These are phyloP conservation scores for Kwoniella europaea DNA, from an alignment of 768 basidiomycete genomes.

Conservation along the genomic window DNA sequence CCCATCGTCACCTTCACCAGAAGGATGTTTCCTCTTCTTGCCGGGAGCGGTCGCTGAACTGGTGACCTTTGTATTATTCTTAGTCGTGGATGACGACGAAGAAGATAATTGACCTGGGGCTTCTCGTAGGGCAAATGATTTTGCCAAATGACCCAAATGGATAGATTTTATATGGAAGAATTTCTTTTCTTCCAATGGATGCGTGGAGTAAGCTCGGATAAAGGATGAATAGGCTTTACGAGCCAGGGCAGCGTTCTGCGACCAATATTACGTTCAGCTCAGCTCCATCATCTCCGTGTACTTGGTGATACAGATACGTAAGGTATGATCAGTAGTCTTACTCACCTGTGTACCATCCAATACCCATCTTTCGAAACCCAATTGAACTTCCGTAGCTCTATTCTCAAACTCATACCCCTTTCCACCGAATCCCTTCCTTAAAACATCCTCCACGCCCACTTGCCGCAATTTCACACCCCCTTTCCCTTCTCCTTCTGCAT, in stretches of 20 bases:
- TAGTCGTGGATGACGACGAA: slow-evolving; percentile 30
- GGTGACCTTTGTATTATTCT: slow-evolving; percentile 24
- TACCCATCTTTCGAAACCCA: slow-evolving; percentile 94
- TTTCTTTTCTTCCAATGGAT: slow-evolving; percentile 91
- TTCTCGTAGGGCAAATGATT: slow-evolving; percentile 57
- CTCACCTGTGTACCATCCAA: slow-evolving; percentile 71
- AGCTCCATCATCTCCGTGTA: too few species aligned
- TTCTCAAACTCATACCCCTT: slow-evolving; percentile 78
- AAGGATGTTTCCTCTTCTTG: slow-evolving; percentile 41
- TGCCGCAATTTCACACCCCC: slow-evolving; percentile 64
- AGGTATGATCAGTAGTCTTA: slow-evolving; percentile 11
- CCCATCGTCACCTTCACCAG: slow-evolving; percentile 59
- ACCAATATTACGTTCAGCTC: neutral
- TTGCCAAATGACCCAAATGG: slow-evolving; percentile 80
- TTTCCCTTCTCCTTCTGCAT: slow-evolving; percentile 54
- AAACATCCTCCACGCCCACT: slow-evolving; percentile 70
- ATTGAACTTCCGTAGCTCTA: slow-evolving; percentile 92
- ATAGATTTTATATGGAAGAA: slow-evolving; percentile 95
- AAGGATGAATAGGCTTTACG: slow-evolving; percentile 88
- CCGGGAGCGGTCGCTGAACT: slow-evolving; percentile 26
- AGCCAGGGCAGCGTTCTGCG: slow-evolving; percentile 75
- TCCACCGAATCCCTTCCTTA: slow-evolving; percentile 84
- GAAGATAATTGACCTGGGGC: slow-evolving; percentile 43
- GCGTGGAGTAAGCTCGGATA: slow-evolving; percentile 95
- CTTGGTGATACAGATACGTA: neutral